Evolutionary conservation across 148 eudicot genomes (phyloP).

Genomic region (Arbutus unedo): DNA sequence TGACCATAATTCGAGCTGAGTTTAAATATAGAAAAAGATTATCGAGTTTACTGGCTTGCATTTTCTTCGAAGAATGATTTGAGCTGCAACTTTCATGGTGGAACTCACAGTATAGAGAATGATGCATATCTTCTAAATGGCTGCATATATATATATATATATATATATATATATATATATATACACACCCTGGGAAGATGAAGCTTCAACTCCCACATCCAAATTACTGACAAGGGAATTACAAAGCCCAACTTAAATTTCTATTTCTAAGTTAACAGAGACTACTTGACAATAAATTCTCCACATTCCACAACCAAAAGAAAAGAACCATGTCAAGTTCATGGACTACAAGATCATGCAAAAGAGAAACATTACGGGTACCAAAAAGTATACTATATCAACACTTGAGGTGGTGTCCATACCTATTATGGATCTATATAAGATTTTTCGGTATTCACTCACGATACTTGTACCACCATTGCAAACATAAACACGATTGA

Average conservation of each 20-base stretch:
- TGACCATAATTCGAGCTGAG: not conserved
- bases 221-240: not conserved
- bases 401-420: too few relatives aligned
- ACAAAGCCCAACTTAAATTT: not conserved
- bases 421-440: too few relatives aligned
- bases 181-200: constrained; percentile 4
- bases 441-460: too few relatives aligned
- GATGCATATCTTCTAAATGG: not conserved
- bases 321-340: not conserved
- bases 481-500: not conserved
- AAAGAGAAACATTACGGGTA: too few relatives aligned
- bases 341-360: not conserved
- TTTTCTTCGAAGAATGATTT: not conserved
- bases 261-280: not conserved
- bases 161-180: too few relatives aligned
- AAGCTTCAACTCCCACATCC: not conserved
- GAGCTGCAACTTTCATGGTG: not conserved
- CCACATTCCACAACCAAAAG: not conserved
- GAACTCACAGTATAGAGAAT: not conserved
- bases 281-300: not conserved
- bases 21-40: not conserved
- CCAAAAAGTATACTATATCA: too few relatives aligned
- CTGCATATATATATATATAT: not conserved
- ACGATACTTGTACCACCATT: too few relatives aligned
- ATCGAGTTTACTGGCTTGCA: not conserved